Evolutionary conservation across 202 grass and related monocot species (phyloP).

Genomic region (Bolboschoenoplectus hybrid): DNA sequence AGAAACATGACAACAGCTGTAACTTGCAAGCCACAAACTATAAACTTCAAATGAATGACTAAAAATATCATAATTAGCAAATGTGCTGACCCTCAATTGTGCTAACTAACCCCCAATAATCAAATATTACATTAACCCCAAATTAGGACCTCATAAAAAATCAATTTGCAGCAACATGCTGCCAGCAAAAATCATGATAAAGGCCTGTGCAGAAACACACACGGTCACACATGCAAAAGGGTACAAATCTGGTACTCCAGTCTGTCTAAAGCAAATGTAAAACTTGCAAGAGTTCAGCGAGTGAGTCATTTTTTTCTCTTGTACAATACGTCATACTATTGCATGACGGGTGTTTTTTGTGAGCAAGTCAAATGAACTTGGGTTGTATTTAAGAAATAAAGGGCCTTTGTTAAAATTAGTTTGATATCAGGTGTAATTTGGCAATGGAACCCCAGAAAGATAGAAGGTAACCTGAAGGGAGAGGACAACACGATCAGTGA

Average conservation of each 20-base stretch:
- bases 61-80: neutral
- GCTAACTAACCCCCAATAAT: neutral
- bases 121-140: neutral
- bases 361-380: neutral
- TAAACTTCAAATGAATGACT: slow-evolving; percentile 8
- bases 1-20: neutral
- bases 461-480: slow-evolving; percentile 73
- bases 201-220: neutral
- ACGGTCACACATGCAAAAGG: neutral
- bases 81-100: neutral
- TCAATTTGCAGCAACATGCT: slow-evolving; percentile 8
- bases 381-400: slow-evolving; percentile 6
- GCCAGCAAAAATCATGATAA: neutral
- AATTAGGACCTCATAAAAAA: neutral
- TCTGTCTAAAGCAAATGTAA: neutral
- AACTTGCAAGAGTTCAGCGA: neutral
- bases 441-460: neutral
- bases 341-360: neutral
- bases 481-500: slow-evolving; percentile 69
- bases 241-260: neutral
- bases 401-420: neutral
- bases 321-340: neutral
- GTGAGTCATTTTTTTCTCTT: neutral
- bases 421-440: neutral
- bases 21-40: neutral